Evolutionary conservation across 225 moss, liverwort and hornwort species (phyloP).

Genomic region (Ulota crispa): DNA sequence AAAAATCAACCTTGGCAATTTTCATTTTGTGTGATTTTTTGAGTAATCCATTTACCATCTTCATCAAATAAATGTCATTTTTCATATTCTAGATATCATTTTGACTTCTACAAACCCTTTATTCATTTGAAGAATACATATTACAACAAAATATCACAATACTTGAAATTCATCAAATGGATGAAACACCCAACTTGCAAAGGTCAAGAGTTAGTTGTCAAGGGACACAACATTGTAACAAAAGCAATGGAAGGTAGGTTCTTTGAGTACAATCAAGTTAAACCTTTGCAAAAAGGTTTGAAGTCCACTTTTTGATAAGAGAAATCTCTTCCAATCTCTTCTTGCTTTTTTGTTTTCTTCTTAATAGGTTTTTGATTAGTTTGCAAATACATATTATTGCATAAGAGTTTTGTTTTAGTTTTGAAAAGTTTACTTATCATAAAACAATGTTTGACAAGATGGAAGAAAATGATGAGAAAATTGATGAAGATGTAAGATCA

Average conservation of each 20-base stretch:
- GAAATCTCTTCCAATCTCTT: slow-evolving; percentile 5
- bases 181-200: not conserved
- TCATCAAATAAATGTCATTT: not conserved
- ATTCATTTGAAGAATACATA: not conserved
- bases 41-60: not conserved
- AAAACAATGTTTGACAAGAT: not conserved
- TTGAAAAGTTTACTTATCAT: no score
- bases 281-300: not conserved
- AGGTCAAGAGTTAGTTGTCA: not conserved
- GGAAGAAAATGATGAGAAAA: not conserved
- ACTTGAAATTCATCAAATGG: not conserved
- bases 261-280: not conserved
- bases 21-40: not conserved
- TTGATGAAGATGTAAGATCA: not conserved
- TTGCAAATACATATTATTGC: accelerated
- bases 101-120: not conserved
- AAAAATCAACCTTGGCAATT: no score
- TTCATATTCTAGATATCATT: not conserved
- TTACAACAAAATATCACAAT: no score
- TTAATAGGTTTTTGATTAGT: not conserved
- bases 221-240: not conserved
- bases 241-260: not conserved
- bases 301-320: not conserved
- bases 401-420: accelerated
- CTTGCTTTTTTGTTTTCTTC: not conserved